Evolutionary conservation across 225 moss, liverwort and hornwort genomes (phyloP).

Genomic region (Lunularia cruciata): DNA sequence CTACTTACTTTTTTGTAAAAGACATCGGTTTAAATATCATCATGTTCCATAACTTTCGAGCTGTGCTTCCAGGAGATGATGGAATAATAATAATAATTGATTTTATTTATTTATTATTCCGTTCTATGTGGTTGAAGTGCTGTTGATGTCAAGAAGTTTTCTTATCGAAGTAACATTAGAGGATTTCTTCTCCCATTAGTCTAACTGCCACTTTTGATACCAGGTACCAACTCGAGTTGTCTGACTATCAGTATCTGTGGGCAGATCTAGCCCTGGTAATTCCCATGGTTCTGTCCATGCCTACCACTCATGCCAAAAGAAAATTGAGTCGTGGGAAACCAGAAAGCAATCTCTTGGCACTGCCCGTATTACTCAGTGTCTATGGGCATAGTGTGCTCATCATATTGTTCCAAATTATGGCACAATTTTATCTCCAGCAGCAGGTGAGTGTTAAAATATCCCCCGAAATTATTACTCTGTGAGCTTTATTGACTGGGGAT

Average conservation of each 20-base stretch:
- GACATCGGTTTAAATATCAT: too few relatives aligned
- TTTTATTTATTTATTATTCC: too few relatives aligned
- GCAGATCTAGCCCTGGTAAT: constrained; percentile 41
- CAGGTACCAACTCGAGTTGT: constrained; percentile 33
- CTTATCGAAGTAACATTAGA: too few relatives aligned
- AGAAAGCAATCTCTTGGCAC: constrained; percentile 36
- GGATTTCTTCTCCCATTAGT: too few relatives aligned
- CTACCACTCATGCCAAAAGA: constrained; percentile 32
- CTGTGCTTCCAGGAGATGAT: too few relatives aligned
- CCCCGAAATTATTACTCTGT: too few relatives aligned
- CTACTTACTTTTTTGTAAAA: too few relatives aligned
- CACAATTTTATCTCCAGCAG: constrained; percentile 43
- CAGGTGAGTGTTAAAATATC: constrained; percentile 30
- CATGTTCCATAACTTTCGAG: too few relatives aligned
- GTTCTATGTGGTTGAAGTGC: too few relatives aligned
- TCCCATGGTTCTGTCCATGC: constrained; percentile 46
- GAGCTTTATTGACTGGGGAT: too few relatives aligned
- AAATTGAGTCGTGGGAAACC: constrained; percentile 35
- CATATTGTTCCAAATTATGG: constrained; percentile 35
- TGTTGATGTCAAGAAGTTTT: too few relatives aligned
- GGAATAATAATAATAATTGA: too few relatives aligned
- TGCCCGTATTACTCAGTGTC: constrained; percentile 36
- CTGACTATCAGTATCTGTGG: constrained; percentile 41
- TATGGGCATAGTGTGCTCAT: constrained; percentile 37
- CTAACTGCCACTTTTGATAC: background rate